A percentile compares a stretch with the other conserved stretches of the same genome.
phyloP scores from a whole-genome alignment of 768 basidiomycete species.

The Xerocomellus chrysenteron region DNA sequence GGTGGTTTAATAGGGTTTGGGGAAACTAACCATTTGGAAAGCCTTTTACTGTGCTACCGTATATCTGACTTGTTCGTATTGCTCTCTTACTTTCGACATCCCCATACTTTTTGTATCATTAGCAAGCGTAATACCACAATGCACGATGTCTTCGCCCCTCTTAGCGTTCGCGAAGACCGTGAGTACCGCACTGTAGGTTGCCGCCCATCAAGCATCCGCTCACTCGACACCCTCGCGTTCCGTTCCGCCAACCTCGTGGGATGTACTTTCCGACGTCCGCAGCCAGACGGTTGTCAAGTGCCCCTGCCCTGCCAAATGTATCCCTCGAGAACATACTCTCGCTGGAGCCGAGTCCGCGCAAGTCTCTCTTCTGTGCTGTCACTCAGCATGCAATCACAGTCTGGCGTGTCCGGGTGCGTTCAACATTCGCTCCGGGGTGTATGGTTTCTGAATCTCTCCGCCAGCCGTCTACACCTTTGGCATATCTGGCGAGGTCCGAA shows the following conservation, averaged over 20 bases:
- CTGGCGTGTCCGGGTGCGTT: slow-evolving; percentile 79
- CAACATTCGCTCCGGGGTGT: neutral
- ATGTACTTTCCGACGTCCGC: slow-evolving; percentile 91
- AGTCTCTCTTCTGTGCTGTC: slow-evolving; percentile 74
- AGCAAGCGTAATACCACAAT: slow-evolving; percentile 28
- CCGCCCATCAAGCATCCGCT: neutral
- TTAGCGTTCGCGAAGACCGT: neutral
- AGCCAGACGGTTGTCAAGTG: slow-evolving; percentile 68
- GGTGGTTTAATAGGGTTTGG: slow-evolving; percentile 30
- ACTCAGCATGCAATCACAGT: slow-evolving; percentile 70
- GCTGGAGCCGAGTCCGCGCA: slow-evolving; percentile 65
- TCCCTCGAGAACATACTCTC: slow-evolving; percentile 57
- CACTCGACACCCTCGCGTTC: neutral
- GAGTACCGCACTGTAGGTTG: neutral
- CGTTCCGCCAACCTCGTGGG: neutral
- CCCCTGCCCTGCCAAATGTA: slow-evolving; percentile 65
- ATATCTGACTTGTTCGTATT: slow-evolving; percentile 16
- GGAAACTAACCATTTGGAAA: slow-evolving; percentile 12
- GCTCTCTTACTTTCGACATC: slow-evolving; percentile 12
- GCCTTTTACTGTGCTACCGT: slow-evolving; percentile 15
- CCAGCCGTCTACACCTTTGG: slow-evolving; percentile 71
- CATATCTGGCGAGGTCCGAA: slow-evolving; percentile 72
- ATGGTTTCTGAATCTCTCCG: neutral
- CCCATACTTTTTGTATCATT: slow-evolving; percentile 33
- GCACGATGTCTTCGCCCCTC: slow-evolving; percentile 1